These are phyloP conservation scores for Pseudocercospora eumusae DNA, from an alignment of 2,329 filamentous ascomycete genomes.

Conservation along the genomic window DNA sequence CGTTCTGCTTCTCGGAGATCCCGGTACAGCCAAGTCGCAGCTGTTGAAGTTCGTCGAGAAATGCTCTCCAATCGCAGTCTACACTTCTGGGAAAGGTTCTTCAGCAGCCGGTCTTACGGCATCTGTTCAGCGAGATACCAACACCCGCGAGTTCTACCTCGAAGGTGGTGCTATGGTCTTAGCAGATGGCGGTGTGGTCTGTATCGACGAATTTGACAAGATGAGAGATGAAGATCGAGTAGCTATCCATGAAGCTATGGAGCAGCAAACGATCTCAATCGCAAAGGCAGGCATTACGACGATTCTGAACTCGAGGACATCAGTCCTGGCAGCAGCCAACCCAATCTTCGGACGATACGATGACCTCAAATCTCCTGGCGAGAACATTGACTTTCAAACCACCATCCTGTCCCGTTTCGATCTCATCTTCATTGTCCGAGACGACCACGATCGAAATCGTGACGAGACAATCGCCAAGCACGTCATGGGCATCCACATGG, in stretches of 20 bases:
- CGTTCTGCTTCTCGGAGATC: constrained; percentile 91
- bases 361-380: constrained; percentile 93
- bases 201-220: constrained; percentile 99
- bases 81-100: constrained; percentile 97
- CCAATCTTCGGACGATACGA: constrained; percentile 98
- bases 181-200: constrained; percentile 93
- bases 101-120: constrained; percentile 96
- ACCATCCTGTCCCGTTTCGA: constrained; percentile 98
- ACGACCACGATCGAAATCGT: constrained; percentile 85
- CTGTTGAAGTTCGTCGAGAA: constrained; percentile 97
- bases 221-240: constrained; percentile 98
- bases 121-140: constrained; percentile 89
- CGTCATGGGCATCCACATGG: constrained; percentile 97
- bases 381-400: constrained; percentile 99
- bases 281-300: constrained; percentile 98
- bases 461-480: constrained; percentile 94
- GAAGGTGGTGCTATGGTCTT: constrained; percentile 99
- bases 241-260: constrained; percentile 99
- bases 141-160: constrained; percentile 93
- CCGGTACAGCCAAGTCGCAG: constrained; percentile 97
- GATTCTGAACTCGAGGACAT: constrained; percentile 93
- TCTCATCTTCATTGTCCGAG: constrained; percentile 98
- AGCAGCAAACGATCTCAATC: constrained; percentile 98
- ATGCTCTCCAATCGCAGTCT: constrained; percentile 93
- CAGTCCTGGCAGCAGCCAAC: constrained; percentile 92